Base-by-base conservation (phyloP, 2,329 filamentous ascomycete genomes). In the Plectosphaerella cucumerina region DNA sequence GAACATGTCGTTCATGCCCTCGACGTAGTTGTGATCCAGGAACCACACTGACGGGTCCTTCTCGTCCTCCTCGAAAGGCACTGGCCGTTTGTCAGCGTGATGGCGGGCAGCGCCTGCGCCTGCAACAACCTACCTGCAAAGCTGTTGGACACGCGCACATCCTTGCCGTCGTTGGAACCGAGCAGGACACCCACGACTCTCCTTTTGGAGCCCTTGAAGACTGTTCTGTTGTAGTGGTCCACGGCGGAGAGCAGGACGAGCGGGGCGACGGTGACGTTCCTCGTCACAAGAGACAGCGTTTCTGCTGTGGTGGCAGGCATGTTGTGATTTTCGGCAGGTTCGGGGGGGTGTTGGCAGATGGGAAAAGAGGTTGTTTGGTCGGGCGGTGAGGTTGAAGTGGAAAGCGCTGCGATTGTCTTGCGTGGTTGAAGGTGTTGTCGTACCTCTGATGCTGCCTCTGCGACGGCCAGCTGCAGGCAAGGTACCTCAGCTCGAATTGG, bases 1-100 rank as follows among this genome's bases (percentile, higher is more conserved):
- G 82, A 99, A 99, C 94, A 99, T 99, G 72, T 97, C 94, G 75
- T 94, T 96, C 94, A 99, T 99, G 62, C 87, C 90, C 74, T 99
- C 94, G 71, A 99, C 89, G 66, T 97, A 99, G 81, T 97, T 97
- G 81, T 99, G 94, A 70, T 99, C 94, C 58, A 99, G 76, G 70
- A 97, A 99, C 94, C 94, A 99, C 67, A 99, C 94, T 34, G 93
- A 95, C 4, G 93, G 93, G 68, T 99, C 92, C 74, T 96, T 96
- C 65, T 97, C 94, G 70, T 99, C 94, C 76, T 99, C 94, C 73
- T 99, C 94, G 66, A 99, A 99, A 1, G 94, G 94, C 44, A 97
- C 94, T 96, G 64, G 48, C 58, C 41, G 45, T 56, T 48, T 35
- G 47, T 56, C 49, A 49, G 47, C 44, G 21, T 41, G 47, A 53